phyloP scores from a whole-genome alignment of 129 eudicot species.

The Logfia minima region DNA sequence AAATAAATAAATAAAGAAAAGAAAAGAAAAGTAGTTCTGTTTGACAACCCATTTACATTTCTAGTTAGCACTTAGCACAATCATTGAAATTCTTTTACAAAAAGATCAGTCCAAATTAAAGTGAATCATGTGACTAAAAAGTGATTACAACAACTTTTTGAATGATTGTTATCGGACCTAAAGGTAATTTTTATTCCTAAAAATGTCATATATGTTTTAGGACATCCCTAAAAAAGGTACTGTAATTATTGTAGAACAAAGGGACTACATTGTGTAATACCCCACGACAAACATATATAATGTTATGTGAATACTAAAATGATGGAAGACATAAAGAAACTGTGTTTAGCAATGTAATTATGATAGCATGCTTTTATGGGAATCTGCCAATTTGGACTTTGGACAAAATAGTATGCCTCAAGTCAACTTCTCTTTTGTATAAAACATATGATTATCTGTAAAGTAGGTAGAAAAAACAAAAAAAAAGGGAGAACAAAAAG shows the following conservation, averaged over 20 bases:
- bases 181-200: constrained; percentile 19
- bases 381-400: constrained; percentile 17
- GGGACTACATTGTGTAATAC: constrained; percentile 23
- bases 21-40: background rate
- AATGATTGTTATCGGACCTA: constrained; percentile 28
- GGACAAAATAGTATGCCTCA: constrained; percentile 14
- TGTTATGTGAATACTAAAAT: constrained; percentile 6
- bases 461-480: constrained; percentile 20
- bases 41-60: constrained; percentile 7
- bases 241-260: constrained; percentile 4
- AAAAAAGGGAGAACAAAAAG: background rate
- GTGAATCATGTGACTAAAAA: background rate
- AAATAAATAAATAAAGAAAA: background rate
- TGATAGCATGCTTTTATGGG: background rate
- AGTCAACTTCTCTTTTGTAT: constrained; percentile 16
- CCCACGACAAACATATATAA: constrained; percentile 12
- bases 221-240: constrained; percentile 20
- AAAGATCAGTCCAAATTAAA: constrained; percentile 25
- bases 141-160: constrained; percentile 6
- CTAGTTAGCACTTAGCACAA: constrained; percentile 19
- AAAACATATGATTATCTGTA: constrained; percentile 21
- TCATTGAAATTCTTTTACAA: constrained; percentile 4
- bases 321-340: constrained; percentile 23
- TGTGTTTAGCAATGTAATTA: constrained; percentile 25
- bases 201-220: constrained; percentile 20